phyloP scores from a whole-genome alignment of 306 rosid species.

The Quercus parvula region DNA sequence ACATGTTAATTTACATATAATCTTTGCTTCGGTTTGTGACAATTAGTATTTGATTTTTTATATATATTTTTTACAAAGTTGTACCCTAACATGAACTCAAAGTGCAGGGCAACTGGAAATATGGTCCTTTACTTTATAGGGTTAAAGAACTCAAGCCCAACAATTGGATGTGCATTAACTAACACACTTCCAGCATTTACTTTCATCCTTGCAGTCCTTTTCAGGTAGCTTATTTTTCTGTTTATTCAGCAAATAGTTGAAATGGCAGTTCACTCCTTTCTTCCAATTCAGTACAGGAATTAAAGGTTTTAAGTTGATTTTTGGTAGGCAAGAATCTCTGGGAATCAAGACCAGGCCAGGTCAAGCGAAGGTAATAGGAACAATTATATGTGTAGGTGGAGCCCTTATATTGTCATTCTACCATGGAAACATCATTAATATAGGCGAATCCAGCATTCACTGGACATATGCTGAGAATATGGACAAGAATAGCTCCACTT shows the following conservation, averaged over 20 bases:
- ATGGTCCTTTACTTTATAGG: constrained; percentile 65
- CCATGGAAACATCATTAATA: constrained; percentile 54
- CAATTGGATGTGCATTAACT: constrained; percentile 57
- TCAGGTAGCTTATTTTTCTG: constrained; percentile 39
- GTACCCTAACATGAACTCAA: background rate
- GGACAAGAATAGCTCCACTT: constrained; percentile 4
- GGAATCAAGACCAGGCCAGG: constrained; percentile 44
- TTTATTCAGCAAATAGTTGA: background rate
- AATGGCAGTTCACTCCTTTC: background rate
- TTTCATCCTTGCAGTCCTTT: constrained; percentile 66
- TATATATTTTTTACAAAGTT: background rate
- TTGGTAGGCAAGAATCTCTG: constrained; percentile 66
- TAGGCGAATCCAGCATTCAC: constrained; percentile 58
- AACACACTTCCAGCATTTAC: constrained; percentile 93
- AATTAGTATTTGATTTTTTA: background rate
- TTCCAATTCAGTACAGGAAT: too few relatives aligned
- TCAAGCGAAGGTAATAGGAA: constrained; percentile 57
- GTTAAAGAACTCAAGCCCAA: constrained; percentile 58
- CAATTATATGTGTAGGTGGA: constrained; percentile 68
- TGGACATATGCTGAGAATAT: constrained; percentile 57
- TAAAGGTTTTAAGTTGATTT: background rate
- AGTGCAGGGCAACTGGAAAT: constrained; percentile 70
- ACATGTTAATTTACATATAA: background rate
- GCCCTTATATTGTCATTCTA: constrained; percentile 73
- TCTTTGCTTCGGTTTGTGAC: background rate